Evolutionary conservation across 2,329 filamentous ascomycete species (phyloP).

Genomic region (Paramyrothecium roridum): DNA sequence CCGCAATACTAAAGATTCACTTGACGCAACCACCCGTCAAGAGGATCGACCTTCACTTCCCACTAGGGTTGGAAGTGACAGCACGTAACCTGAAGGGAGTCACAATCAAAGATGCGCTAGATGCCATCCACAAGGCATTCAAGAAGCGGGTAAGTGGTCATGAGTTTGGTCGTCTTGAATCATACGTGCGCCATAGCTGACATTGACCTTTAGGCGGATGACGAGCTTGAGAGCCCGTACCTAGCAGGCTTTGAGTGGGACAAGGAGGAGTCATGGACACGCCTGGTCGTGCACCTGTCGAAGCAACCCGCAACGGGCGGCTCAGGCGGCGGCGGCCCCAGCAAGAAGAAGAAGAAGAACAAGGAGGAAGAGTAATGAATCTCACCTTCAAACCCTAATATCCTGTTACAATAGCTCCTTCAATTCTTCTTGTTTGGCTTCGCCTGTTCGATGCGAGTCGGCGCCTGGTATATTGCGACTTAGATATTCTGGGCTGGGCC

Average conservation of each 20-base stretch:
- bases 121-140: slow-evolving; percentile 93
- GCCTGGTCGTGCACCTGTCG: slow-evolving; percentile 81
- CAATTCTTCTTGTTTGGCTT: slow-evolving; percentile 32
- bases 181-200: background rate
- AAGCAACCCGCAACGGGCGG: slow-evolving; percentile 58
- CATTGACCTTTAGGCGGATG: slow-evolving; percentile 63
- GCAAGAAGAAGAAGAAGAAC: slow-evolving; percentile 73
- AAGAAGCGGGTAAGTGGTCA: slow-evolving; percentile 79
- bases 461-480: slow-evolving; percentile 40
- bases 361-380: slow-evolving; percentile 41
- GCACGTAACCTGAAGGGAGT: slow-evolving; percentile 92
- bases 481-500: slow-evolving; percentile 35
- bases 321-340: slow-evolving; percentile 40
- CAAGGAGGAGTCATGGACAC: slow-evolving; percentile 85
- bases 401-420: slow-evolving; percentile 38
- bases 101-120: slow-evolving; percentile 93
- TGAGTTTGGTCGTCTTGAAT: background rate
- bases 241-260: slow-evolving; percentile 97
- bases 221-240: slow-evolving; percentile 84
- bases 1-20: slow-evolving; percentile 75
- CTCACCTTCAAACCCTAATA: slow-evolving; percentile 20
- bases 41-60: slow-evolving; percentile 92
- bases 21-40: slow-evolving; percentile 82
- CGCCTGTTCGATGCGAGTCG: slow-evolving; percentile 36
- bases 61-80: slow-evolving; percentile 80